phyloP scores from a whole-genome alignment of 176 grass and related monocot genomes.

The Ensete glaucum region DNA sequence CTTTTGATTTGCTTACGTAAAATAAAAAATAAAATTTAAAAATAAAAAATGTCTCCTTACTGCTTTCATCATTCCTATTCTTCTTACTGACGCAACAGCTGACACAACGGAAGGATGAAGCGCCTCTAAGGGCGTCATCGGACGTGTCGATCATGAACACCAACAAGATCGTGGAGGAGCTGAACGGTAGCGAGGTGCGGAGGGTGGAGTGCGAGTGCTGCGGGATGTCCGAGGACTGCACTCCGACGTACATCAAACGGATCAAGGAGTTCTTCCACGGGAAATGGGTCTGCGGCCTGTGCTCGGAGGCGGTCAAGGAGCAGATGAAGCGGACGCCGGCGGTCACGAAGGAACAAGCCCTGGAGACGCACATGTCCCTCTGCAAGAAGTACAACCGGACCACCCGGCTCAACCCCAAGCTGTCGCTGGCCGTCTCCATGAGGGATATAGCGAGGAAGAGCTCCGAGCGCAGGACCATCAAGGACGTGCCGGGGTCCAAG shows the following conservation, averaged over 20 bases:
- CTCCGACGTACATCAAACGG: constrained; percentile 1
- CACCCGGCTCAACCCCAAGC: constrained; percentile 16
- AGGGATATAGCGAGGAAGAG: constrained; percentile 21
- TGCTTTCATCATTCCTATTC: too few species aligned
- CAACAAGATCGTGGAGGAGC: not conserved
- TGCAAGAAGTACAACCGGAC: constrained; percentile 20
- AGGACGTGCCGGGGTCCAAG: not conserved
- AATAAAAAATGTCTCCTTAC: too few species aligned
- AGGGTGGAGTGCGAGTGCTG: constrained; percentile 19
- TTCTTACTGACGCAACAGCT: too few species aligned
- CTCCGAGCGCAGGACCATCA: constrained; percentile 3
- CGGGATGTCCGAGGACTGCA: constrained; percentile 28
- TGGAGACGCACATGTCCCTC: constrained; percentile 17
- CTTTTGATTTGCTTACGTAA: too few species aligned
- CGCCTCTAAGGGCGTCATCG: not conserved
- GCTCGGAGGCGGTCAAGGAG: constrained; percentile 23
- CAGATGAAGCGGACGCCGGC: not conserved
- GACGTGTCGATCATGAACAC: not conserved
- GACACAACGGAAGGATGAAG: not conserved
- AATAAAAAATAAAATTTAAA: too few species aligned
- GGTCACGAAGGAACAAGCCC: constrained; percentile 3
- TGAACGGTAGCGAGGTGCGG: not conserved
- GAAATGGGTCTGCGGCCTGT: constrained; percentile 24
- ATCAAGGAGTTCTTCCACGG: constrained; percentile 17
- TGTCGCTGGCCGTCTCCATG: constrained; percentile 20